Evolutionary conservation across 2,329 filamentous ascomycete species (phyloP), one percentile per base, ranked within the genome.

Genomic region (Diaporthe ampelina): DNA sequence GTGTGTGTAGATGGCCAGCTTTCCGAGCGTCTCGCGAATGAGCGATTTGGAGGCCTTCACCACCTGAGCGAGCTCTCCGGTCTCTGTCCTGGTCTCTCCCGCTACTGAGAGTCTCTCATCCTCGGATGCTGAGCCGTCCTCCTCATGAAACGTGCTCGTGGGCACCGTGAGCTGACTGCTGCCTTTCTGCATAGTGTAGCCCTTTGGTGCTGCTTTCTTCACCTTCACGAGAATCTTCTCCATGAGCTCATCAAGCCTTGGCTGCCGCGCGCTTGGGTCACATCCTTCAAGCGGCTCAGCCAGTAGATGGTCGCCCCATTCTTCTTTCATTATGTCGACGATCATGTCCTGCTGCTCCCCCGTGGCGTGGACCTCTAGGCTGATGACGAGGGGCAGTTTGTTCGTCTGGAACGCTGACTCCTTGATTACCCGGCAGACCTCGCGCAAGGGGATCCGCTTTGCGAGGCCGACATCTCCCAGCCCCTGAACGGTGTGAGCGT

Each of bases 301-400:
- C 15, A 98, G 87, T 8, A 98, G 87, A 79, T 93, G 85, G 0
- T 90, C 92, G 54, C 89, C 90, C 95, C 95, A 99, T 77, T 94
- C 93, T 78, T 98, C 91, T 77, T 92, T 92, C 93, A 99, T 98
- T 76, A 98, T 97, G 73, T 94, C 90, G 15, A 98, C 95, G 94
- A 98, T 98, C 68, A 94, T 89, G 77, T 95, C 91, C 82, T 99
- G 97, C 82, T 98, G 96, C 70, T 94, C 91, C 1, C 89, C 85
- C 75, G 93, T 91, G 19, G 95, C 93, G 82, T 98, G 96, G 0
- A 98, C 94, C 83, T 99, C 97, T 8, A 98, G 88, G 81, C 95
- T 98, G 77, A 98, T 91, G 74, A 98, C 97, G 52, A 99, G 86
- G 0, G 97, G 97, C 26, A 98, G 86, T 70, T 94, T 90, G 75